Evolutionary conservation across 495 filamentous ascomycete species (phyloP), one percentile per base, ranked within the genome.

Genomic region (Penicillium silybi): DNA sequence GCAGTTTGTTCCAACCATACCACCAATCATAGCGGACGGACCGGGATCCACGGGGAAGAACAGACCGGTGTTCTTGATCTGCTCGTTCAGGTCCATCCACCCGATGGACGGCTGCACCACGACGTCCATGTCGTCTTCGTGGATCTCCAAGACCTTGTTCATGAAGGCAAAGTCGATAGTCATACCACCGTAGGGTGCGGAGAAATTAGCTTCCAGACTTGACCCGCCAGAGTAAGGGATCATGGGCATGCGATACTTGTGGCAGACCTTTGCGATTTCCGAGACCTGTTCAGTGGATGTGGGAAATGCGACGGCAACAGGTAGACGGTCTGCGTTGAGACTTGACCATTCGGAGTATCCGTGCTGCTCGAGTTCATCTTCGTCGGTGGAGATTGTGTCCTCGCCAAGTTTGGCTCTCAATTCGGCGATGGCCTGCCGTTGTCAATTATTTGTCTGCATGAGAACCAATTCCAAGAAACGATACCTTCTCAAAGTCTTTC

Each of bases 1-100:
- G 76, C 92, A 97, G 26, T 91, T 91, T 0, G 92, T 97, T 0
- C 89, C 92, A 11, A 97, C 84, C 92, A 97, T 97, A 37, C 92
- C 92, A 34, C 92, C 92, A 54, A 97, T 96, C 83, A 88, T 88
- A 3, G 73, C 79, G 13, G 80, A 77, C 57, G 76, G 81, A 19
- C 79, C 88, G 16, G 90, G 90, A 59, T 95, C 90, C 15, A 91
- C 81, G 0, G 92, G 92, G 66, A 97, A 95, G 73, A 96, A 96
- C 13, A 96, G 81, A 1, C 88, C 89, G 17, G 76, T 82, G 39
- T 79, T 73, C 63, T 84, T 84, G 48, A 97, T 80, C 60, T 88
- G 71, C 52, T 87, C 82, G 62, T 96, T 96, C 42, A 97, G 70
- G 40, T 86, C 80, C 83, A 92, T 90, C 90, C 90, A 97, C n/a